A percentile compares a stretch with the other conserved stretches of the same genome.
Evolutionary conservation across 139 green algal species (phyloP).

Genomic region (Auxenochlorella pyrenoidosa): DNA sequence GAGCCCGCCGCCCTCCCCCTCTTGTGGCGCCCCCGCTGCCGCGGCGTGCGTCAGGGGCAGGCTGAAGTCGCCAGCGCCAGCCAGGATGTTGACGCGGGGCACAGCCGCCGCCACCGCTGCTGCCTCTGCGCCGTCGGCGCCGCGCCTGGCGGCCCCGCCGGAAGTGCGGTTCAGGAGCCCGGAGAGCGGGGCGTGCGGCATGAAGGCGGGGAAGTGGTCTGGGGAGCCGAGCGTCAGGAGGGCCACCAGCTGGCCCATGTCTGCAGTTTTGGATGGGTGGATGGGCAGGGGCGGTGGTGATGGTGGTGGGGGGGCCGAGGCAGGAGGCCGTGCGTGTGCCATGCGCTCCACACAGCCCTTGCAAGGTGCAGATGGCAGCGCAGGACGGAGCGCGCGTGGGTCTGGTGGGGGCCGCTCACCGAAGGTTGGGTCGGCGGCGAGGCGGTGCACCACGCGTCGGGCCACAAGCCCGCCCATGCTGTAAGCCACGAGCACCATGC

Average conservation of each 20-base stretch:
- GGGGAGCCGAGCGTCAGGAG: slow-evolving; percentile 22
- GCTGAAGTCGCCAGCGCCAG: slow-evolving; percentile 15
- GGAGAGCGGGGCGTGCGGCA: neutral
- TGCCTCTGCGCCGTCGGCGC: neutral
- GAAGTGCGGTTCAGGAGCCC: neutral
- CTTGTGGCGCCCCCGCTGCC: neutral
- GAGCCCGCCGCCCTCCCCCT: neutral
- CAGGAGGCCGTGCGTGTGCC: neutral
- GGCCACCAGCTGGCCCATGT: slow-evolving; percentile 6
- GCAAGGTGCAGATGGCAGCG: neutral
- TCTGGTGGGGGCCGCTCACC: neutral
- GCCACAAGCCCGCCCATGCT: slow-evolving; percentile 42
- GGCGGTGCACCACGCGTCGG: neutral
- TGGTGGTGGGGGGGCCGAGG: no score
- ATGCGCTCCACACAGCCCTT: neutral
- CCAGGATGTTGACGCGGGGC: neutral
- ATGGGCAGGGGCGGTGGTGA: neutral
- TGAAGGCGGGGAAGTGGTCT: slow-evolving; percentile 19
- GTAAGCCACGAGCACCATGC: slow-evolving; percentile 28
- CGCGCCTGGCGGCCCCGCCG: neutral
- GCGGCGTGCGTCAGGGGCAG: slow-evolving; percentile 1
- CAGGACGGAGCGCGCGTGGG: neutral
- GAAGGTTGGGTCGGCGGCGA: neutral
- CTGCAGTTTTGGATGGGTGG: neutral
- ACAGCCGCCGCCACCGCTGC: neutral